These are phyloP conservation scores for Simplicillium aogashimaense DNA, from an alignment of 2,329 filamentous ascomycete genomes.

Conservation along the genomic window DNA sequence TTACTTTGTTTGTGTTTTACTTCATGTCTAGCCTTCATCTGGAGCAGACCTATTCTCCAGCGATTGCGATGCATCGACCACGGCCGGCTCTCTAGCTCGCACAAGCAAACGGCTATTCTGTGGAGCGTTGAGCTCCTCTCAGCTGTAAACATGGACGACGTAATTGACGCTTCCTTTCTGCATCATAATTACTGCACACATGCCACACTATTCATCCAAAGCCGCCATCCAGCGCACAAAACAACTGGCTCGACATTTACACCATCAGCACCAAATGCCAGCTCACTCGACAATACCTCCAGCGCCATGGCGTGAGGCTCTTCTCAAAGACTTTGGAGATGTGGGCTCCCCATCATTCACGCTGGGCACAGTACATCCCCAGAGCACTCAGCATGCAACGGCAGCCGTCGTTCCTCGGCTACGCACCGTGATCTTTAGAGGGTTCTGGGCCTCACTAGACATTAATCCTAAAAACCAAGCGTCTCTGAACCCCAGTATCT, in stretches of 20 bases:
- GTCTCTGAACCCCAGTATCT: slow-evolving; percentile 56
- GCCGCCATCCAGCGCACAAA: too few species aligned
- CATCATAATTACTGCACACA: slow-evolving; percentile 20
- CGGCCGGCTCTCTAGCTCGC: too few species aligned
- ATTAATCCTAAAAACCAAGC: slow-evolving; percentile 65
- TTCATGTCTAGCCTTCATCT: too few species aligned
- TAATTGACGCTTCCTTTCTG: slow-evolving; percentile 11
- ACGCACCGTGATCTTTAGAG: slow-evolving; percentile 75
- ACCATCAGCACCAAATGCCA: too few species aligned
- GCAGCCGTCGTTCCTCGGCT: slow-evolving; percentile 44
- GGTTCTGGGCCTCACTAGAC: slow-evolving; percentile 69
- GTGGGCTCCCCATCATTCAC: slow-evolving; percentile 25
- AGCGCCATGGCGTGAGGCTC: slow-evolving; percentile 34
- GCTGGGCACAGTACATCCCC: slow-evolving; percentile 5
- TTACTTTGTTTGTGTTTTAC: too few species aligned
- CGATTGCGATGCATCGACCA: too few species aligned
- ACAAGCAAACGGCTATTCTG: too few species aligned
- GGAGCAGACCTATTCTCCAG: not conserved
- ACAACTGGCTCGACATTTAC: too few species aligned
- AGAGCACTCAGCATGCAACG: slow-evolving; percentile 27
- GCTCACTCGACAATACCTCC: too few species aligned
- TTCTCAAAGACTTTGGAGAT: slow-evolving; percentile 38
- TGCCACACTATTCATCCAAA: not conserved
- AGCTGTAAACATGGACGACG: too few species aligned
- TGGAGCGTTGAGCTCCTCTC: too few species aligned